Percentiles rank a stretch among this genome's conserved stretches.
phyloP scores from a whole-genome alignment of 2,329 filamentous ascomycete species.

The Elsinoe batatas region DNA sequence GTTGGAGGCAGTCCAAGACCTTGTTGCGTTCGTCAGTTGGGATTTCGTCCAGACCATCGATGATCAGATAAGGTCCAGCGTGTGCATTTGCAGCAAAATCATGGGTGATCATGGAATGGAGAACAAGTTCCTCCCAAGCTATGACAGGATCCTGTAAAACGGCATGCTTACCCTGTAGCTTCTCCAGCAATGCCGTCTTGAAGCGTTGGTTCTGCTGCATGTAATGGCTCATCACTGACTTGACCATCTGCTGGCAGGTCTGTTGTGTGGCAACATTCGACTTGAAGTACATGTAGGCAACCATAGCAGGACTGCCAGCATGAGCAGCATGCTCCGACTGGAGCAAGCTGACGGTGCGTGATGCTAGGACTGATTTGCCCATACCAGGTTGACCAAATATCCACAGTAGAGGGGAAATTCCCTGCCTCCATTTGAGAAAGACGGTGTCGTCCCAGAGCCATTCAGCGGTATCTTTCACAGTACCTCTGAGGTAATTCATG shows the following conservation, averaged over 20 bases:
- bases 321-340: background rate
- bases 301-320: background rate
- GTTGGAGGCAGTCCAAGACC: background rate
- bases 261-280: background rate
- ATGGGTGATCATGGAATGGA: too few relatives aligned
- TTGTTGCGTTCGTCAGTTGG: background rate
- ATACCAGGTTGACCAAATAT: background rate
- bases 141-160: background rate
- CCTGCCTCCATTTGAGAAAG: background rate
- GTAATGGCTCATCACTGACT: background rate
- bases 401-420: background rate
- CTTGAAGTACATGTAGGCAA: constrained; percentile 6
- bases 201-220: background rate
- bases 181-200: background rate
- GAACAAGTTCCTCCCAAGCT: background rate
- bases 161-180: background rate
- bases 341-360: background rate
- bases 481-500: background rate
- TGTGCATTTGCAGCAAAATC: background rate
- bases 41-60: background rate
- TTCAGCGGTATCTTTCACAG: background rate
- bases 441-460: background rate
- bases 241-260: background rate
- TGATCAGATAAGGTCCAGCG: background rate
- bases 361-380: background rate